Evolutionary conservation across 768 basidiomycete species (phyloP), one percentile per base, ranked within the genome.

Genomic region (Auricularia sp.): DNA sequence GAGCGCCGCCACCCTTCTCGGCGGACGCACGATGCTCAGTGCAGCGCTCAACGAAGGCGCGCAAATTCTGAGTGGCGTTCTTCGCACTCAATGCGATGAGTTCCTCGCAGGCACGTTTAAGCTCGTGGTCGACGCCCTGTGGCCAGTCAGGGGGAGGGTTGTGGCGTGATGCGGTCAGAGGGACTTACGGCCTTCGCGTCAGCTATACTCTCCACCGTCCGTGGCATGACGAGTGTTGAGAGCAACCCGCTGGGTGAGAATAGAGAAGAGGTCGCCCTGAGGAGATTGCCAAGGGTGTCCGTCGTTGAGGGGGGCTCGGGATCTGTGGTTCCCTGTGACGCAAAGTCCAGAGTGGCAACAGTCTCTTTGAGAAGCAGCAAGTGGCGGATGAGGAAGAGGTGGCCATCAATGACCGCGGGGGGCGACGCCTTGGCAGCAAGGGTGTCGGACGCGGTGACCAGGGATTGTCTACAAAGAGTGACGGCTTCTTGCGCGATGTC

Each of bases 401-500:
- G 81, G 0, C 87, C 91, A 68, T 98, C 93, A 7, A 90, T 74
- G 4, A 73, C 70, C 60, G 77, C 75, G 6, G 76, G 68, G 23
- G 80, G 76, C 16, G 77, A 74, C 44, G 78, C 79, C 61, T 81
- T 83, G 36, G 76, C 69, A 29, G 82, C 79, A 61, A 98, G 79
- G 23, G 80, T 76, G n/a, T 87, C 82, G 0, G 89, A 81, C 0
- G 91, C 93, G 4, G 81, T 74, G 42, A 89, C 79, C 3, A 98
- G 82, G 0, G 95, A 96, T 65, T 87, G 82, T 42, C 87, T 84
- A 72, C 94, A 96, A 3, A 93, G 78, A 12, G 82, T 80, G 36
- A 97, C 81, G 0, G 95, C 92, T 76, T 98, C 95, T 75, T 94
- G 91, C 0, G 96, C 94, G 47, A 98, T 90, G 73, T 99, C 97